These are phyloP conservation scores for Madurella fahalii DNA, from an alignment of 2,329 filamentous ascomycete species.

Conservation along the genomic window DNA sequence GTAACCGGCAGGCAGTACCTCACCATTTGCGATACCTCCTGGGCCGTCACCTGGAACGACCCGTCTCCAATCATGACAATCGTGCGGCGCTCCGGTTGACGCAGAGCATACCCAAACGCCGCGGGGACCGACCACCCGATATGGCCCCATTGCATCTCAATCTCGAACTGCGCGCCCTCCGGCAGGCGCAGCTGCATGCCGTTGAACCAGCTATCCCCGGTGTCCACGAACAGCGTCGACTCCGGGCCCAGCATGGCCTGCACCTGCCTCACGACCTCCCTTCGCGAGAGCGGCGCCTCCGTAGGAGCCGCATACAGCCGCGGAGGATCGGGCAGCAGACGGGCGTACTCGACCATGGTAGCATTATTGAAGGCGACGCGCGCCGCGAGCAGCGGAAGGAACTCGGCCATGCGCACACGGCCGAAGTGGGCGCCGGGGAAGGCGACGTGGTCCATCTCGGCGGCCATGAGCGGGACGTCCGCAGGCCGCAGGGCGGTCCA, in stretches of 20 bases:
- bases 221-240: slow-evolving; percentile 27
- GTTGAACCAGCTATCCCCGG: slow-evolving; percentile 30
- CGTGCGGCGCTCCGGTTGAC: slow-evolving; percentile 25
- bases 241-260: slow-evolving; percentile 23
- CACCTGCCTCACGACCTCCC: slow-evolving; percentile 27
- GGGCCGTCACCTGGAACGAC: slow-evolving; percentile 35
- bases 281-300: slow-evolving; percentile 23
- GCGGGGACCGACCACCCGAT: slow-evolving; percentile 30
- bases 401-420: slow-evolving; percentile 27
- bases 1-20: slow-evolving; percentile 30
- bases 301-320: slow-evolving; percentile 3
- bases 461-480: slow-evolving; percentile 26
- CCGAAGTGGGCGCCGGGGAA: slow-evolving; percentile 28
- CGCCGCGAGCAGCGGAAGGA: slow-evolving; percentile 24
- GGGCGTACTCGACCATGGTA: slow-evolving; percentile 28
- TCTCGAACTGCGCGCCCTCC: slow-evolving; percentile 28
- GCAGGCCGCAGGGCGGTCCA: slow-evolving; percentile 30
- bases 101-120: slow-evolving; percentile 27
- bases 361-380: slow-evolving; percentile 23
- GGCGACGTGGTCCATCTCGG: slow-evolving; percentile 29
- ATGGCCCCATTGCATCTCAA: slow-evolving; percentile 31
- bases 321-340: slow-evolving; percentile 23
- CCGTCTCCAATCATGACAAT: slow-evolving; percentile 35
- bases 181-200: slow-evolving; percentile 27
- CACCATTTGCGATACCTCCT: slow-evolving; percentile 36